Base-by-base conservation (phyloP, 768 basidiomycete genomes). In the Phylloporus arenicola region DNA sequence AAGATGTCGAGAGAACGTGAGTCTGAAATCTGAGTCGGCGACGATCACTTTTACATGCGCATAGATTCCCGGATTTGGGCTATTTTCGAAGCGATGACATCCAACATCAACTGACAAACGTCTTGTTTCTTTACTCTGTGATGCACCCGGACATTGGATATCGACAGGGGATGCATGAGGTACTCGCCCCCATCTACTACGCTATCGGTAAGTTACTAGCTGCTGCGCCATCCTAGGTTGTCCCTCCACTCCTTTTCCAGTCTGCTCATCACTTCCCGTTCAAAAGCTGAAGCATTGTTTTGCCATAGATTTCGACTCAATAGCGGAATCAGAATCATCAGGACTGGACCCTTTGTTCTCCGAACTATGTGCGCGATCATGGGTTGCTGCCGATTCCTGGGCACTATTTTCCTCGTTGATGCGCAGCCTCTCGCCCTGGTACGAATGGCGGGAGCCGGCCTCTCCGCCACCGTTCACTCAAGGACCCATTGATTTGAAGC, bases 91-190 rank as follows among this genome's bases (percentile, higher is more conserved):
- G 82, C 20, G 64, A 76, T 20, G 75, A 82, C 25, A 82, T 94
- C 1, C 92, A 95, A 63, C 73, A 75, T 14, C 81, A 86, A 59
- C 73, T 98, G 35, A 90, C 88, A 0, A 88, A 92, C 58, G 82
- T 96, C 17, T 75, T 99, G 10, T 96, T 93, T 66, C 70, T 98
- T 22, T 88, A 87, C 65, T 84, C 88, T 13, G 75, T 81, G 35
- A 79, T 82, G 63, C 82, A 94, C 63, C 82, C 89, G 1, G 76
- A 84, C 35, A 80, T 95, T 19, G 92, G 93, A 19, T 99, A 99
- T 64, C 81, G 96, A 27, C 96, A 99, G 75, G 95, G 96, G 47
- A 98, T 99, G 96, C 96, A 99, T 62, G 96, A 99, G 63, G 71
- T 98, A 9, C 78, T 97, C 19, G 96, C 94, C 4, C 86, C 91